phyloP scores from a whole-genome alignment of 129 eudicot genomes.

The Tanacetum coccineum region DNA sequence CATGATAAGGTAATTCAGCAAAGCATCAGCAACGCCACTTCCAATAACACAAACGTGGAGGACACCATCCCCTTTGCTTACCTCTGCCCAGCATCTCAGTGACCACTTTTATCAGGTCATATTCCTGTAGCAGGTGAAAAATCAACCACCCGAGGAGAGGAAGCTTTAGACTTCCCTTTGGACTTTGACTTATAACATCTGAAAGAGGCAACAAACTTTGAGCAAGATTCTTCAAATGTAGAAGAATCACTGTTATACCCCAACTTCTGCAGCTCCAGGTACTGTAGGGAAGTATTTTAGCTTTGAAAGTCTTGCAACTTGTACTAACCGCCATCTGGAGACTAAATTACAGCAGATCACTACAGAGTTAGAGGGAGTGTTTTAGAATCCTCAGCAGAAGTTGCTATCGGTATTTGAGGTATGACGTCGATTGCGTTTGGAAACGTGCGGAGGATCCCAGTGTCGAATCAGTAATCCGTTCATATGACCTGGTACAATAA shows the following conservation, averaged over 20 bases:
- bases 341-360: slow-evolving; percentile 49
- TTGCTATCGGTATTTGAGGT: slow-evolving; percentile 38
- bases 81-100: slow-evolving; percentile 59
- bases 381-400: slow-evolving; percentile 46
- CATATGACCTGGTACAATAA: slow-evolving; percentile 30
- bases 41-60: slow-evolving; percentile 86
- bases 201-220: too few relatives aligned
- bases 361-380: slow-evolving; percentile 45
- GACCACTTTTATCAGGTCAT: too few relatives aligned
- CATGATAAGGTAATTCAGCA: slow-evolving; percentile 69
- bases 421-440: slow-evolving; percentile 64
- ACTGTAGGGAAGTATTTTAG: slow-evolving; percentile 65
- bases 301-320: slow-evolving; percentile 68
- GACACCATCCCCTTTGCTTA: slow-evolving; percentile 73
- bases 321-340: slow-evolving; percentile 55
- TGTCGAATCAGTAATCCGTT: slow-evolving; percentile 54
- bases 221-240: too few relatives aligned
- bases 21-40: slow-evolving; percentile 69
- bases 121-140: too few relatives aligned
- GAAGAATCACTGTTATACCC: too few relatives aligned
- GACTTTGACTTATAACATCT: too few relatives aligned
- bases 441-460: slow-evolving; percentile 55
- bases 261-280: slow-evolving; percentile 55
- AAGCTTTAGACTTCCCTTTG: too few relatives aligned
- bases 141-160: too few relatives aligned